phyloP scores from a whole-genome alignment of 2,329 filamentous ascomycete genomes.

The Chalara sp. region DNA sequence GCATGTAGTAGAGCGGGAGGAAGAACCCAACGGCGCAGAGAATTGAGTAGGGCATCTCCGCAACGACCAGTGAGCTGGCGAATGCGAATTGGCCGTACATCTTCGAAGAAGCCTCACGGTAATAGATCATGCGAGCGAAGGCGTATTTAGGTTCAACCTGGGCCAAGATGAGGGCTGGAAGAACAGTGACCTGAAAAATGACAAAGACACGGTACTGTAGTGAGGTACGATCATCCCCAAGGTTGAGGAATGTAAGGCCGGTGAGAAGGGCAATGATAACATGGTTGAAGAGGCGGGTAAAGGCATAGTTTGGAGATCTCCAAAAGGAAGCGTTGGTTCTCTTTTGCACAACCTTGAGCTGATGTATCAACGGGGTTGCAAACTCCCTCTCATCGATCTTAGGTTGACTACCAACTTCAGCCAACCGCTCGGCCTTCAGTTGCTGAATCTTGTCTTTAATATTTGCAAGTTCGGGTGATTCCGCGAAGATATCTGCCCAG shows the following conservation, averaged over 20 bases:
- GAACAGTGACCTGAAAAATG: slow-evolving; percentile 82
- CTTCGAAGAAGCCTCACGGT: slow-evolving; percentile 79
- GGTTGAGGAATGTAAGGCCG: slow-evolving; percentile 71
- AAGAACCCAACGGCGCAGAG: slow-evolving; percentile 78
- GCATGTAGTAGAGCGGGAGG: slow-evolving; percentile 78
- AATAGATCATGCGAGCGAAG: slow-evolving; percentile 72
- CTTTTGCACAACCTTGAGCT: slow-evolving; percentile 67
- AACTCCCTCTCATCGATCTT: slow-evolving; percentile 60
- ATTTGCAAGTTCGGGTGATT: slow-evolving; percentile 48
- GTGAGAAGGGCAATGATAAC: slow-evolving; percentile 70
- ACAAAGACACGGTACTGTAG: slow-evolving; percentile 84
- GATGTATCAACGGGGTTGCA: slow-evolving; percentile 72
- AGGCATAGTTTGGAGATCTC: slow-evolving; percentile 83
- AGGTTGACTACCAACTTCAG: slow-evolving; percentile 32
- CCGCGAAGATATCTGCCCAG: slow-evolving; percentile 56
- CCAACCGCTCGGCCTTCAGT: slow-evolving; percentile 45
- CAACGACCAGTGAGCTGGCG: slow-evolving; percentile 67
- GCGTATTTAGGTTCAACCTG: slow-evolving; percentile 84
- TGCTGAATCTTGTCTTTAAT: slow-evolving; percentile 48
- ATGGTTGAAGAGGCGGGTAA: slow-evolving; percentile 82
- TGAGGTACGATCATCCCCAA: slow-evolving; percentile 67
- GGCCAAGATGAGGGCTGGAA: slow-evolving; percentile 75
- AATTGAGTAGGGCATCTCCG: slow-evolving; percentile 78
- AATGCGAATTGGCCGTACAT: slow-evolving; percentile 81
- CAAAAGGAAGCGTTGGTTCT: slow-evolving; percentile 76